phyloP scores from a whole-genome alignment of 2,329 filamentous ascomycete genomes.

The Rachicladosporium sp. region DNA sequence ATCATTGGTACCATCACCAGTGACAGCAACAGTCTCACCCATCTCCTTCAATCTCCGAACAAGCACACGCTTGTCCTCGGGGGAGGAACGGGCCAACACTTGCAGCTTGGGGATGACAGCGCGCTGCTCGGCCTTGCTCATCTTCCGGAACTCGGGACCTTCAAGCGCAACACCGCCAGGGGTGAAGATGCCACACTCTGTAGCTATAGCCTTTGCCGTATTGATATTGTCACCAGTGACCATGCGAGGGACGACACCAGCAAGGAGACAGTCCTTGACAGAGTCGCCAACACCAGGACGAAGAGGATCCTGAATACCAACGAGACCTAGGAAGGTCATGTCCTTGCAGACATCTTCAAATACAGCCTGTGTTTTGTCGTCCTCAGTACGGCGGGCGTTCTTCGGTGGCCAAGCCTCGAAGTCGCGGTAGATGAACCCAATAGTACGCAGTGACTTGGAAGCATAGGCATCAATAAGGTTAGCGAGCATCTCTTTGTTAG shows the following conservation, averaged over 20 bases:
- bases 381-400: constrained; percentile 44
- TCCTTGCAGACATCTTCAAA: constrained; percentile 58
- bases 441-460: constrained; percentile 67
- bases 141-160: constrained; percentile 33
- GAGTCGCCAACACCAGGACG: constrained; percentile 55
- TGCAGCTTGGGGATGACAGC: constrained; percentile 50
- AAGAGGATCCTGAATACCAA: constrained; percentile 65
- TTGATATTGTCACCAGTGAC: constrained; percentile 61
- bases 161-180: constrained; percentile 32
- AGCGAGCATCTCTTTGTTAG: constrained; percentile 48
- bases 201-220: constrained; percentile 61
- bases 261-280: constrained; percentile 53
- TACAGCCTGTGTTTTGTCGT: constrained; percentile 49
- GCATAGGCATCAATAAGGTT: constrained; percentile 67
- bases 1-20: constrained; percentile 55
- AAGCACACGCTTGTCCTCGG: constrained; percentile 56
- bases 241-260: constrained; percentile 62
- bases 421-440: constrained; percentile 72
- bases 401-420: constrained; percentile 72
- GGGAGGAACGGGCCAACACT: constrained; percentile 56
- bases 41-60: constrained; percentile 53
- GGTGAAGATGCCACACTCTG: constrained; percentile 55
- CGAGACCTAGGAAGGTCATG: constrained; percentile 61
- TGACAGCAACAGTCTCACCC: constrained; percentile 55
- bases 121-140: constrained; percentile 35